Conservation (phyloP, 1,139 yeast species). For the Pichia sp. region DNA sequence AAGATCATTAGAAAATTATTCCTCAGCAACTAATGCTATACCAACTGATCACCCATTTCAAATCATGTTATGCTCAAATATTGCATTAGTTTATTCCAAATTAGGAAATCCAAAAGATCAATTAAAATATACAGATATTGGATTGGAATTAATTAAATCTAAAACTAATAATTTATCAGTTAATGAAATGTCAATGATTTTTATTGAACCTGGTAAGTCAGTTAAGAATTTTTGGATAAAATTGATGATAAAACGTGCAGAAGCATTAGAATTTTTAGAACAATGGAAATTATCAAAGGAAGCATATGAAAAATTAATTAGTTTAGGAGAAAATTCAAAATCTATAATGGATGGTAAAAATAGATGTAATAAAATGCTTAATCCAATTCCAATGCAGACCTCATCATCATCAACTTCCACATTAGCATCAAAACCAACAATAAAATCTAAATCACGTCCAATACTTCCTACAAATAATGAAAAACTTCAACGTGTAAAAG, state of each 20-base stretch:
- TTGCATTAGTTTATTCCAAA: constrained; percentile 64
- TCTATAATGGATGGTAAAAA: constrained; percentile 74
- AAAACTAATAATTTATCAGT: constrained; percentile 19
- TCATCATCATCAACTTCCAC: too few relatives aligned
- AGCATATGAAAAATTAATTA: constrained; percentile 55
- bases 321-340: constrained; percentile 61
- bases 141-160: constrained; percentile 46
- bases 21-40: constrained; percentile 52
- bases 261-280: constrained; percentile 76
- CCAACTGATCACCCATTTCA: constrained; percentile 64
- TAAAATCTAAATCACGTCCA: too few relatives aligned
- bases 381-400: too few relatives aligned
- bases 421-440: too few relatives aligned
- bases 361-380: constrained; percentile 62
- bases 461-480: constrained; percentile 4
- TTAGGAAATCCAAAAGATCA: constrained; percentile 71
- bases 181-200: constrained; percentile 28
- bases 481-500: constrained; percentile 23
- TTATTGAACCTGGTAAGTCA: constrained; percentile 47
- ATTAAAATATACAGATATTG: constrained; percentile 47
- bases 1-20: constrained; percentile 56
- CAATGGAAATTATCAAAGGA: constrained; percentile 56
- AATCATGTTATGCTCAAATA: constrained; percentile 67
- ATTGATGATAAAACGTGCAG: constrained; percentile 66
- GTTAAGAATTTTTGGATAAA: constrained; percentile 71